A percentile compares a stretch with the other conserved stretches of the same genome.
Conservation (phyloP, 305 asterid species). For the Fraxinus floribunda region DNA sequence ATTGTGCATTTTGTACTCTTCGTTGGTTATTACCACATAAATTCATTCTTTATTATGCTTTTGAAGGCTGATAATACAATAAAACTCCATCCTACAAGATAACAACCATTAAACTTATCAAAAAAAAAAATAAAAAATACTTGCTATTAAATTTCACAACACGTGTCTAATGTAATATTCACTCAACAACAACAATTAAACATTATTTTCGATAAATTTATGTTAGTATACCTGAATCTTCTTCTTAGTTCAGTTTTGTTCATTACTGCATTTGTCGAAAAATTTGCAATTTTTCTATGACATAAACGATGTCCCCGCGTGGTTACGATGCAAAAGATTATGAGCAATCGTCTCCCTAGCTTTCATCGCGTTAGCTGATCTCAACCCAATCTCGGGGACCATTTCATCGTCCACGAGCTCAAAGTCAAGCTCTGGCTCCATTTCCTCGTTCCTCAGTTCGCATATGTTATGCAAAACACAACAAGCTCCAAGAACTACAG, state of each 20-base stretch:
- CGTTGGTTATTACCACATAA: background rate
- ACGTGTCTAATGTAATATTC: background rate
- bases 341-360: slow-evolving; percentile 78
- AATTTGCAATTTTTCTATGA: slow-evolving; percentile 28
- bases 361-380: slow-evolving; percentile 60
- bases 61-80: background rate
- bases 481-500: slow-evolving; percentile 86
- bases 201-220: background rate
- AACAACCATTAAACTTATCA: slow-evolving; percentile 20
- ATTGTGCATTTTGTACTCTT: background rate
- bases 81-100: slow-evolving; percentile 21
- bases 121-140: background rate
- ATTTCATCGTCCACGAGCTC: slow-evolving; percentile 79
- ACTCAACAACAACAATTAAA: background rate
- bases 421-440: slow-evolving; percentile 43
- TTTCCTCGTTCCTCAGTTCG: slow-evolving; percentile 62
- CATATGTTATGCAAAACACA: slow-evolving; percentile 91
- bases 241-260: slow-evolving; percentile 1
- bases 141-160: background rate
- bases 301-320: slow-evolving; percentile 76
- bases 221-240: background rate
- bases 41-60: background rate
- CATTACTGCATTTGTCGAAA: background rate
- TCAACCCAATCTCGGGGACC: slow-evolving; percentile 66
- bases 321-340: slow-evolving; percentile 77